Evolutionary conservation across 139 green algal species (phyloP), one percentile per base, ranked within the genome.

Genomic region (Pleodorina starrii): DNA sequence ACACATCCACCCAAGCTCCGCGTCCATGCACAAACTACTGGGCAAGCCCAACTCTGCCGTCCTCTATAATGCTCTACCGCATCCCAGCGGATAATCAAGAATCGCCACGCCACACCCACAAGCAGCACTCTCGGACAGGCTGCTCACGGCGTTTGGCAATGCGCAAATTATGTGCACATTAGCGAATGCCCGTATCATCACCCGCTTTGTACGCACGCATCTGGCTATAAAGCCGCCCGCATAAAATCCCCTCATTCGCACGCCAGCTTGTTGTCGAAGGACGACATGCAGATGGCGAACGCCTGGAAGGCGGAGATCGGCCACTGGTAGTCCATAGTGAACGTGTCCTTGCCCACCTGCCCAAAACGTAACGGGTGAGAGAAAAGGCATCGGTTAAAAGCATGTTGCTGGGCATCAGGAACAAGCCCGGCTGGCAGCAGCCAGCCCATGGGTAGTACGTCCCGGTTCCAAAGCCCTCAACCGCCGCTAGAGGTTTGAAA

Each of bases 321-420:
- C 91, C 94, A 98, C 57, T 84, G 93, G 92, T 97, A 99, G 93
- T 99, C 98, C 92, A 99, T 97, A 2, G 98, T 99, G 96, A 98
- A 99, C 17, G 90, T 92, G 86, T 98, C 94, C 92, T 97, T 95
- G 42, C 96, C 96, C 90, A 97, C 96, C 94, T 98, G 96, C 72
- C 2, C 63, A 73, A 42, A 1, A 23, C 63, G 14, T 11, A 59
- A 59, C 50, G 50, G 14, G 14, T n/a, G n/a, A n/a, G n/a, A n/a
- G n/a, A n/a, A n/a, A n/a, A n/a, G n/a, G n/a, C n/a, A n/a, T n/a
- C n/a, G n/a, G n/a, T n/a, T n/a, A n/a, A n/a, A n/a, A n/a, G n/a
- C n/a, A n/a, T n/a, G n/a, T n/a, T n/a, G n/a, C n/a, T n/a, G n/a
- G n/a, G n/a, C n/a, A n/a, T n/a, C n/a, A n/a, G n/a, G n/a, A n/a